Base-by-base conservation (phyloP, 352 stramenopile genomes). In the Phytophthora cajani region DNA sequence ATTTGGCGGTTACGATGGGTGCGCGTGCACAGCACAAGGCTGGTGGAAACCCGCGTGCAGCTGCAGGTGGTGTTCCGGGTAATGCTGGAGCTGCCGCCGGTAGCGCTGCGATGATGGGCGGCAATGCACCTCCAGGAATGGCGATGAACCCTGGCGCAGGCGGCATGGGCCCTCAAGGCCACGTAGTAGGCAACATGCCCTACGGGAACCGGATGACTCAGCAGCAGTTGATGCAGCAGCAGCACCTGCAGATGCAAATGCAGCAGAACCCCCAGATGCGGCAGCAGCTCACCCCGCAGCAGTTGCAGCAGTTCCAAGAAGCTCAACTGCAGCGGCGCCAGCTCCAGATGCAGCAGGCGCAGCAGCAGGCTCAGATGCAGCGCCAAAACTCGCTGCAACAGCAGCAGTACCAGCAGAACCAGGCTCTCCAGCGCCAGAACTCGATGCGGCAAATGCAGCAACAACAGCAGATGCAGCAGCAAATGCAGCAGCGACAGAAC, bases 1-100 rank as follows among this genome's bases (percentile, higher is more conserved):
- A 98, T 74, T 81, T 99, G 38, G 98, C 98, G 7, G 89, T 97
- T 25, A 97, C 88, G 7, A 96, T 95, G 89, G 89, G 89, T 38
- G 88, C 88, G 11, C 84, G 88, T 17, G 88, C 88, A 1, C 86
- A 95, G 47, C 88, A 95, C 73, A 95, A 95, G 66, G 75, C 85
- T 33, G 71, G 70, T 11, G 82, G 71, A 33, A 89, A 87, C 40
- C 74, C 81, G 58, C 80, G 83, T 49, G 36, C 69, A 59, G 81
- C 78, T 25, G 55, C 80, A 50, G 72, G 79, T 46, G 47, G 61
- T 36, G 65, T 82, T 30, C 71, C 77, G 42, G 72, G 72, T 14
- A 78, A 59, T 40, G 65, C 61, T 59, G 44, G 63, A 27, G 71
- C 44, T 54, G 66, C 67, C 0, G 54, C 71, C 23, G 75, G 67